These are phyloP conservation scores for Lepraria neglecta DNA, from an alignment of 495 filamentous ascomycete species.

Conservation along the genomic window DNA sequence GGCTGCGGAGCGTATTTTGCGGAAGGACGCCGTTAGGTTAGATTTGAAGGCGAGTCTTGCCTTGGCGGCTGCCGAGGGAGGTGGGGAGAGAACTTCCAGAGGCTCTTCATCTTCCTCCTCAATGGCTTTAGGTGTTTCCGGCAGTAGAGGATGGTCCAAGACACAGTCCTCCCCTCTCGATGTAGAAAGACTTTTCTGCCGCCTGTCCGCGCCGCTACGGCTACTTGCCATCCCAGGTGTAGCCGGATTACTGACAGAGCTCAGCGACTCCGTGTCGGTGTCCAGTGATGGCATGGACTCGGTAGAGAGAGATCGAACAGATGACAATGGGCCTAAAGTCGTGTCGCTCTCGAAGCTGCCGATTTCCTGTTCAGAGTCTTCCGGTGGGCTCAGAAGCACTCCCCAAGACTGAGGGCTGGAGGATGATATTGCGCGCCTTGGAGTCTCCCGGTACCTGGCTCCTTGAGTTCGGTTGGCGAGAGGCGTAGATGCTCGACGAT, in stretches of 20 bases:
- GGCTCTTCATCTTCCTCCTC: conserved; percentile 13
- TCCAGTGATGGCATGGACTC: conserved; percentile 60
- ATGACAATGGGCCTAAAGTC: conserved; percentile 38
- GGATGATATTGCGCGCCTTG: conserved; percentile 18
- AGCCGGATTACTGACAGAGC: conserved; percentile 36
- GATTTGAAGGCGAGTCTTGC: conserved; percentile 68
- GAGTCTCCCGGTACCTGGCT: not conserved
- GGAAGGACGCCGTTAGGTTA: conserved; percentile 86
- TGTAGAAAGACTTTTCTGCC: conserved; percentile 39
- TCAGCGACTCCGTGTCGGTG: conserved; percentile 43
- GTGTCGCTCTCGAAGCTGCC: conserved; percentile 35
- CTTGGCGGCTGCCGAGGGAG: conserved; percentile 30
- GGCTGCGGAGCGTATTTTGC: conserved; percentile 78
- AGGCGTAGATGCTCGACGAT: not conserved
- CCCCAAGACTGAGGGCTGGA: conserved; percentile 32
- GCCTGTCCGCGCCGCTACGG: conserved; percentile 39
- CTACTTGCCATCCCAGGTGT: conserved; percentile 37
- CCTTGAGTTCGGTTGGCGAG: not conserved
- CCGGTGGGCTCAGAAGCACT: conserved; percentile 43
- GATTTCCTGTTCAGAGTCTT: conserved; percentile 36
- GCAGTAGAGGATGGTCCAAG: conserved; percentile 52
- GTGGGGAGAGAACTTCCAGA: not conserved
- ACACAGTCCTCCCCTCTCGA: conserved; percentile 44
- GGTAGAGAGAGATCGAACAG: conserved; percentile 49
- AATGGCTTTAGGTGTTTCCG: conserved; percentile 31